Evolutionary conservation across 2,329 filamentous ascomycete genomes (phyloP), one percentile per base, ranked within the genome.

Genomic region (Hymenoscyphus repandus): DNA sequence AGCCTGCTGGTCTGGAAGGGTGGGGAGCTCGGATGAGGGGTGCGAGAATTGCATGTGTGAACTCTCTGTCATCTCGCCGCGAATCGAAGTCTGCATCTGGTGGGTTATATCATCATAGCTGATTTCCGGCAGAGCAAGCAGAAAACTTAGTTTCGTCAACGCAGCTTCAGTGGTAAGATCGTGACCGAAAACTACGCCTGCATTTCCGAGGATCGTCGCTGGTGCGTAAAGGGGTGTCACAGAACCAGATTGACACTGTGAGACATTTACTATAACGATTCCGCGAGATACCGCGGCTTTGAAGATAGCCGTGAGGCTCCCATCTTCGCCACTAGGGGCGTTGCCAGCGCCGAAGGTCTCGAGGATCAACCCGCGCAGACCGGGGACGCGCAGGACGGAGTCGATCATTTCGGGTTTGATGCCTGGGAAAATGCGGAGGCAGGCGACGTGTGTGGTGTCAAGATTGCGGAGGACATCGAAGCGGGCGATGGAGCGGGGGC

Each of bases 341-440:
- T 88, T 88, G 11, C 85, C 85, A 2, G 84, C 82, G 10, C 85
- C 85, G 66, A 88, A 88, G 0, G 85, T 88, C 66, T 88, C 84
- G 30, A 88, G 71, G 1, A 88, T 78, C 18, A 88, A 69, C 2
- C 85, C 85, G 36, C 77, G 76, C n/a, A 88, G 69, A 11, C 77
- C 80, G 10, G 82, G 74, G 31, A 85, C 66, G 31, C 73, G 73
- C 44, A 88, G 67, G 2, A 88, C 83, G 1, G 80, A 79, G 58
- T 86, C 82, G 10, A 88, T 75, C 79, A 88, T 85, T 56, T 82
- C 77, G 5, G 85, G 80, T 57, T 82, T 82, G 64, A 88, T 87
- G 38, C 85, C 85, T 0, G 85, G 85, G 65, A 88, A 88, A 46
- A 88, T 81, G 6, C 84, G 77, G 45, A 88, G 70, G 64, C 84